Conservation (phyloP, 1,284 basidiomycete species). For the Inonotus hispidus region DNA sequence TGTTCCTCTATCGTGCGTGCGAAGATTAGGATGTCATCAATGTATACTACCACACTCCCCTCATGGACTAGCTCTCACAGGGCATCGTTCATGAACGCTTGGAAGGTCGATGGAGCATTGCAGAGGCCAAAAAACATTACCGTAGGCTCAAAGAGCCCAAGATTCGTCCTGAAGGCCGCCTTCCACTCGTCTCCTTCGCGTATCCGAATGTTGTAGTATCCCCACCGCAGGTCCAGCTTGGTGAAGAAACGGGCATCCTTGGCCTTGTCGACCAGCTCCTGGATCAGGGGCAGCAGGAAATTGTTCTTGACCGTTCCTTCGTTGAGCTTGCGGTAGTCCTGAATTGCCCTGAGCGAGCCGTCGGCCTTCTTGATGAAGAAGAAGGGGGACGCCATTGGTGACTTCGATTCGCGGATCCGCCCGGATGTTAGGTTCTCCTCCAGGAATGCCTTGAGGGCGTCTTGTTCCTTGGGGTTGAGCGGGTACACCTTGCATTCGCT, state of each 20-base stretch:
- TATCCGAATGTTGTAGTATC: constrained; percentile 25
- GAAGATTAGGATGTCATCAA: no score
- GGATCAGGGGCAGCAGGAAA: constrained; percentile 33
- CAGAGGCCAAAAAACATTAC: not conserved
- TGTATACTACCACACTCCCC: no score
- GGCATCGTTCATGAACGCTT: not conserved
- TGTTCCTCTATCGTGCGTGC: no score
- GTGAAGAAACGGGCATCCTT: constrained; percentile 30
- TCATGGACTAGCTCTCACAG: no score
- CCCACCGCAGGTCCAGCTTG: constrained; percentile 32
- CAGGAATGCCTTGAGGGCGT: no score
- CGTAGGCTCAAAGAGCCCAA: not conserved
- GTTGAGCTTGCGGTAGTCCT: constrained; percentile 37
- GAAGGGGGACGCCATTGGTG: no score
- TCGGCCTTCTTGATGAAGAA: no score
- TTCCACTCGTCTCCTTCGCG: not conserved
- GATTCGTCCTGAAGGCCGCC: not conserved
- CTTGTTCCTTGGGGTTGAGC: no score
- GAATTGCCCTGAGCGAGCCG: no score
- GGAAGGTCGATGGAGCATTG: not conserved
- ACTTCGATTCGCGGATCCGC: no score
- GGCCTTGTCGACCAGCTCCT: constrained; percentile 29
- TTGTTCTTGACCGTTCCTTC: constrained; percentile 32
- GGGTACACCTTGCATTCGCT: no score
- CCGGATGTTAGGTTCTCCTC: no score